Conservation (phyloP, 495 filamentous ascomycete species). For the Aspergillus ellipticus region DNA sequence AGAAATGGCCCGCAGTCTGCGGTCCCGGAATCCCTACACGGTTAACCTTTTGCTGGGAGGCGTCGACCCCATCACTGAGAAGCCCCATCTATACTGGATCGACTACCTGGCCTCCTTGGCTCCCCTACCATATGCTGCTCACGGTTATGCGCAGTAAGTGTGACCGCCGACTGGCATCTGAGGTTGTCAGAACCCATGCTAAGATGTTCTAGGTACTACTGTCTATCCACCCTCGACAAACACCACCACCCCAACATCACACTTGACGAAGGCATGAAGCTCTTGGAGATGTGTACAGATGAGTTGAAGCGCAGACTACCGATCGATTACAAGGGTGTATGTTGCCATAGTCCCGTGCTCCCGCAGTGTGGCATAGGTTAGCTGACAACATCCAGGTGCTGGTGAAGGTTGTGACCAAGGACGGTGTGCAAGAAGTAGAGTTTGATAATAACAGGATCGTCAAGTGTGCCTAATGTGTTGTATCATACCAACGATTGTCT, state of each 20-base stretch:
- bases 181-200: slow-evolving; percentile 8
- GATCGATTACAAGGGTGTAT: slow-evolving; percentile 93
- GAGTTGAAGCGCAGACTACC: slow-evolving; percentile 94
- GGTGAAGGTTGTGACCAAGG: slow-evolving; percentile 91
- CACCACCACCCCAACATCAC: slow-evolving; percentile 93
- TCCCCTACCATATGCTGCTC: slow-evolving; percentile 87
- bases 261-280: slow-evolving; percentile 81
- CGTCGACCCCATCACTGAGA: slow-evolving; percentile 79
- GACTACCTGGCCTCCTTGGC: slow-evolving; percentile 92
- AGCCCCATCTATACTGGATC: slow-evolving; percentile 91
- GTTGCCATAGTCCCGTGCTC: slow-evolving; percentile 16
- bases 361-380: slow-evolving; percentile 8
- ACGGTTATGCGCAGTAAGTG: slow-evolving; percentile 94
- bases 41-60: slow-evolving; percentile 95
- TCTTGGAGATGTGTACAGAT: slow-evolving; percentile 90
- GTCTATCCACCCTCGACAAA: slow-evolving; percentile 93
- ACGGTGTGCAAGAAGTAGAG: slow-evolving; percentile 76
- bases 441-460: slow-evolving; percentile 76
- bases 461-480: slow-evolving; percentile 56
- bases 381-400: slow-evolving; percentile 47
- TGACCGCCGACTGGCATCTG: neutral
- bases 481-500: slow-evolving; percentile 38
- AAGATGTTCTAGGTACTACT: slow-evolving; percentile 69
- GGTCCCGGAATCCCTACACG: slow-evolving; percentile 88
- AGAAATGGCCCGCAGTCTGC: slow-evolving; percentile 83